Base-by-base conservation (phyloP, 2,329 filamentous ascomycete genomes). In the Seiridium cupressi region DNA sequence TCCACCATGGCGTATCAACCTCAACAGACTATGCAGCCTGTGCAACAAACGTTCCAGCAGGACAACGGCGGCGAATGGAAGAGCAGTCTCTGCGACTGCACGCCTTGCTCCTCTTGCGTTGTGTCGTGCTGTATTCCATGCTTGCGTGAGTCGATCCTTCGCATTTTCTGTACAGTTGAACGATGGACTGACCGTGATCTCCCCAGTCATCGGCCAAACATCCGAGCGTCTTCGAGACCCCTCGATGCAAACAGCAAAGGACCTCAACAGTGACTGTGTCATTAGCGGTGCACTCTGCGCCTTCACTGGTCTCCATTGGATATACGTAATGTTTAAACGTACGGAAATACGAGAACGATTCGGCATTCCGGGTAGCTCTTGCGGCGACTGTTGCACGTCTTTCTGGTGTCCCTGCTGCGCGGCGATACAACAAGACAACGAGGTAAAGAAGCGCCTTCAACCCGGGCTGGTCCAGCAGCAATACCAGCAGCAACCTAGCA, bases 351-450 rank as follows among this genome's bases (percentile, higher is more conserved):
- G 79, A 9, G 70, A 79, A 44, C 73, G 71, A 49, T 77, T 79
- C 68, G 72, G 75, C 51, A 79, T 82, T 61, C 68, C 78, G 31
- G 79, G 79, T 5, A 73, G 73, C 54, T 70, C 71, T 11, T 74
- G 68, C 60, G 68, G 67, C 38, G 80, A 82, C 63, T 81, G 76
- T 68, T 75, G 74, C 58, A 51, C 46, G 0, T 18, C 55, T 4
- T 58, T 49, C n/a, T 58, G 57, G 57, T 61, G 84, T 69, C 69
- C 75, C 42, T 86, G 83, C 77, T 87, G 84, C 66, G 76, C 77
- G 5, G 70, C 86, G 60, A 77, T 86, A 63, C 85, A 88, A 74
- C 78, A 86, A 59, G 83, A 86, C 60, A 84, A 84, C 64, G 84
- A 87, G 67, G 77, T 81, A 51, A 66, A 69, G 59, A 54, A 51